Evolutionary conservation across 345 rosid genomes (phyloP).

Genomic region (Linum trigynum): DNA sequence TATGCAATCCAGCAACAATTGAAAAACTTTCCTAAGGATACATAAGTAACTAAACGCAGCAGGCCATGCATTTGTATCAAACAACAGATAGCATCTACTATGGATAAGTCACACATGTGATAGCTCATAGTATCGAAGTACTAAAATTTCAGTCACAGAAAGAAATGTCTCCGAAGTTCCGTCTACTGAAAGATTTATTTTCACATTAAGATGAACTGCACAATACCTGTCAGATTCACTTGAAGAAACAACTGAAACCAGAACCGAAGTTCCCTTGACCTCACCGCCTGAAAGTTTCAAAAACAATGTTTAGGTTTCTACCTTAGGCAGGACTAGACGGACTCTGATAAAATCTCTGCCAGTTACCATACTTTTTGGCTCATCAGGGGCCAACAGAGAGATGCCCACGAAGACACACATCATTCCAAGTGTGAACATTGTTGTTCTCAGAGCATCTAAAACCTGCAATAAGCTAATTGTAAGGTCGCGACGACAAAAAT

Average conservation of each 20-base stretch:
- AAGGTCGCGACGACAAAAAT: neutral
- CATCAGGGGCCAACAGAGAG: conserved; percentile 92
- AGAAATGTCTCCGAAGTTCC: neutral
- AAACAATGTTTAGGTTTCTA: neutral
- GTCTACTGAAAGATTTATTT: neutral
- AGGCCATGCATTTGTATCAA: neutral
- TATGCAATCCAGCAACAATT: neutral
- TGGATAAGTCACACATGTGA: no score
- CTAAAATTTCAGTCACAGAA: no score
- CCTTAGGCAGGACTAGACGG: neutral
- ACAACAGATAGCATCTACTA: neutral
- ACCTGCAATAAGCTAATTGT: conserved; percentile 41
- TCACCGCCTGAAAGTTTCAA: conserved; percentile 49
- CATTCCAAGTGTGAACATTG: conserved; percentile 95
- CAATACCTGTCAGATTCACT: conserved; percentile 68
- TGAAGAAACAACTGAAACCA: conserved; percentile 44
- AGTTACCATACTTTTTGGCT: conserved; percentile 45
- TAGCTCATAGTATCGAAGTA: no score
- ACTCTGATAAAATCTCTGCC: neutral
- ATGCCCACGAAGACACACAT: conserved; percentile 78
- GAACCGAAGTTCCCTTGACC: conserved; percentile 50
- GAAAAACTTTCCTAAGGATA: neutral
- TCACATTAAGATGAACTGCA: neutral
- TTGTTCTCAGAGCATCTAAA: conserved; percentile 73
- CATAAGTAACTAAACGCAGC: neutral